Conservation (phyloP, 2,329 filamentous ascomycete genomes). For the Calcarisporium arbuscula region DNA sequence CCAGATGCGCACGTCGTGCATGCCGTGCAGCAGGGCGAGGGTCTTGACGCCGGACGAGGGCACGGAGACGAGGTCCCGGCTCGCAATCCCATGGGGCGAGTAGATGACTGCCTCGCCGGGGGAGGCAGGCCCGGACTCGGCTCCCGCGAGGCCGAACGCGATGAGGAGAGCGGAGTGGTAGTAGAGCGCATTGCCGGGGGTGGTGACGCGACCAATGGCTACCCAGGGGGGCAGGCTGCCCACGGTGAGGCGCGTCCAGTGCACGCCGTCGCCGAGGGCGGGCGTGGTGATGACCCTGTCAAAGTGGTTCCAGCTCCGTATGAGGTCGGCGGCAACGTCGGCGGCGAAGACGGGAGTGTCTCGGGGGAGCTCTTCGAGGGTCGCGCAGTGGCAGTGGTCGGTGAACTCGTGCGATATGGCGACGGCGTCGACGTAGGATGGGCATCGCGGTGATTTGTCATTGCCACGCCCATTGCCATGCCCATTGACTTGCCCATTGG, state of each 20-base stretch:
- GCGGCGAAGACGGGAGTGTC: constrained; percentile 54
- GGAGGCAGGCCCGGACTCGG: constrained; percentile 6
- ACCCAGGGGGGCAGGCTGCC: constrained; percentile 50
- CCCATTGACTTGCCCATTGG: too few relatives aligned
- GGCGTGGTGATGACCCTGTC: constrained; percentile 44
- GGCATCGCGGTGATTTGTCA: neutral
- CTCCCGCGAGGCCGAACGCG: constrained; percentile 33
- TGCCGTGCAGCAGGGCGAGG: constrained; percentile 56
- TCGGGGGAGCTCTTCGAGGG: constrained; percentile 46
- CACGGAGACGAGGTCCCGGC: constrained; percentile 37
- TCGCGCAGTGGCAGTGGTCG: constrained; percentile 60
- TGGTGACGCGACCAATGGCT: constrained; percentile 51
- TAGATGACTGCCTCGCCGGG: constrained; percentile 53
- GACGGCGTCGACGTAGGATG: constrained; percentile 49
- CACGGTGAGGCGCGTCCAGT: constrained; percentile 14
- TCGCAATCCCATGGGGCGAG: constrained; percentile 55
- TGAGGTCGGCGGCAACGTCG: constrained; percentile 49
- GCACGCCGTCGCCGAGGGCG: constrained; percentile 28
- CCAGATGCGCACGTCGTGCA: constrained; percentile 50
- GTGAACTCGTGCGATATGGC: constrained; percentile 61
- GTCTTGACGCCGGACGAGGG: constrained; percentile 36
- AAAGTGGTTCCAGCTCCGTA: constrained; percentile 55
- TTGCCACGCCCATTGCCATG: neutral
- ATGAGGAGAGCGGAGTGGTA: constrained; percentile 58
- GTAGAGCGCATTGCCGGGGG: constrained; percentile 47